Percentiles rank a stretch among this genome's conserved stretches.
These are phyloP conservation scores for Pythium dissotocum DNA, from an alignment of 352 stramenopile species.

Conservation along the genomic window DNA sequence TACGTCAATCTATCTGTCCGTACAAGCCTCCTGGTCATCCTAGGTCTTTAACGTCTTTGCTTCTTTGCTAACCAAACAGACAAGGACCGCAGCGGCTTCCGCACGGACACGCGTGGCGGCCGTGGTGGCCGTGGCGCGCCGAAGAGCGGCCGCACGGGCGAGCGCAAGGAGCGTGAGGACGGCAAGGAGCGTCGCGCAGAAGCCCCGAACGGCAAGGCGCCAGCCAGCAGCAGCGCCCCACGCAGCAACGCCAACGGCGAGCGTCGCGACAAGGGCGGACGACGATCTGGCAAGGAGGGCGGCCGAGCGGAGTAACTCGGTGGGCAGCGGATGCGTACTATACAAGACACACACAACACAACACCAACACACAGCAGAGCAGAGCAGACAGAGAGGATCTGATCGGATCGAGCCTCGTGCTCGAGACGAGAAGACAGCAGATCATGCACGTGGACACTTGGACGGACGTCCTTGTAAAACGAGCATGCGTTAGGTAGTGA, in stretches of 20 bases:
- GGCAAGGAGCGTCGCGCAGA: constrained; percentile 40
- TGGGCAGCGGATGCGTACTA: constrained; percentile 20
- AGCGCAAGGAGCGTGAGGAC: constrained; percentile 72
- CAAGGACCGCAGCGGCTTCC: constrained; percentile 57
- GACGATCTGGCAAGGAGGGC: constrained; percentile 65
- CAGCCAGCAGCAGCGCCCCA: constrained; percentile 32
- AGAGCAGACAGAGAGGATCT: constrained; percentile 20
- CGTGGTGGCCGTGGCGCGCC: constrained; percentile 44
- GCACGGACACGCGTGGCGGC: constrained; percentile 48
- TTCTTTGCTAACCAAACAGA: constrained; percentile 19
- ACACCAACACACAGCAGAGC: constrained; percentile 14
- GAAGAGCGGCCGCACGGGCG: constrained; percentile 47
- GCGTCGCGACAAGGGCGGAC: constrained; percentile 64
- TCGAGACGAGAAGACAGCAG: constrained; percentile 3
- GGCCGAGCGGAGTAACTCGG: constrained; percentile 52
- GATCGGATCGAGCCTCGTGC: neutral
- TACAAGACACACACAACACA: constrained; percentile 27
- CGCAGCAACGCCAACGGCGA: constrained; percentile 33
- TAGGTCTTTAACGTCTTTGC: neutral
- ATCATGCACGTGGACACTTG: neutral
- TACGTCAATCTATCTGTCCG: constrained; percentile 15
- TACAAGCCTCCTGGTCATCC: neutral
- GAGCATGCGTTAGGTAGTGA: constrained; percentile 28
- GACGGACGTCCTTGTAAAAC: neutral
- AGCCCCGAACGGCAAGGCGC: constrained; percentile 29